Conservation (phyloP, 2,329 filamentous ascomycete genomes). For the Lasiodiplodia sp. region DNA sequence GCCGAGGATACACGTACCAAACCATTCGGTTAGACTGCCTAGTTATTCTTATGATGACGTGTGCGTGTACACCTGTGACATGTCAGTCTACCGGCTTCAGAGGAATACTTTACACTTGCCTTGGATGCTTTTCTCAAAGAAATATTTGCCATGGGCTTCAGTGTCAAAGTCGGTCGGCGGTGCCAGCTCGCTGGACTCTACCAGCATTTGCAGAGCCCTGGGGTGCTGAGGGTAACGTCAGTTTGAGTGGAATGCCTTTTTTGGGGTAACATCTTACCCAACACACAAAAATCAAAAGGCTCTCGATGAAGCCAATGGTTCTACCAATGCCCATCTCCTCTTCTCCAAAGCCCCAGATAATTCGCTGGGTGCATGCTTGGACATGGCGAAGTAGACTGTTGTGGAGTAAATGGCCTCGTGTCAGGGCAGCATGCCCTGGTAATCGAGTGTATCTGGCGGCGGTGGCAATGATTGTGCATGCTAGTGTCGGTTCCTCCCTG, state of each 20-base stretch:
- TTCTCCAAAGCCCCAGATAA: constrained; percentile 23
- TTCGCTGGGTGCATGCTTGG: constrained; percentile 1
- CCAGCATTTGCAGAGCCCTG: constrained; percentile 15
- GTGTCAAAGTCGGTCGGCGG: constrained; percentile 24
- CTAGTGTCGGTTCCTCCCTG: constrained; percentile 20
- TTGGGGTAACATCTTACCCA: neutral
- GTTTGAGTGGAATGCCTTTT: neutral
- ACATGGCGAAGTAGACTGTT: constrained; percentile 19
- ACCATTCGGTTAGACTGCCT: constrained; percentile 23
- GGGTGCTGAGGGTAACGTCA: constrained; percentile 14
- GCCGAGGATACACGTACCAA: neutral
- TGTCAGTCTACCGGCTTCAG: neutral
- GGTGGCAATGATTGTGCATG: constrained; percentile 22
- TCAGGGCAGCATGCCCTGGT: constrained; percentile 14
- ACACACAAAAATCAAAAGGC: constrained; percentile 9
- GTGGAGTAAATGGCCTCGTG: constrained; percentile 17
- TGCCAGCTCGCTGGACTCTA: constrained; percentile 10
- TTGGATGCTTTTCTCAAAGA: constrained; percentile 16
- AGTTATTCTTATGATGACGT: neutral
- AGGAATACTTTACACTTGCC: neutral
- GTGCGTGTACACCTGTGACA: constrained; percentile 6
- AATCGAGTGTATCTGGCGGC: constrained; percentile 15
- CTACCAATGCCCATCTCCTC: constrained; percentile 10
- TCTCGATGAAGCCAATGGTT: constrained; percentile 21
- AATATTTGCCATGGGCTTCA: constrained; percentile 13